phyloP scores from a whole-genome alignment of 2,329 filamentous ascomycete species.

The Cladophialophora chaetospira region DNA sequence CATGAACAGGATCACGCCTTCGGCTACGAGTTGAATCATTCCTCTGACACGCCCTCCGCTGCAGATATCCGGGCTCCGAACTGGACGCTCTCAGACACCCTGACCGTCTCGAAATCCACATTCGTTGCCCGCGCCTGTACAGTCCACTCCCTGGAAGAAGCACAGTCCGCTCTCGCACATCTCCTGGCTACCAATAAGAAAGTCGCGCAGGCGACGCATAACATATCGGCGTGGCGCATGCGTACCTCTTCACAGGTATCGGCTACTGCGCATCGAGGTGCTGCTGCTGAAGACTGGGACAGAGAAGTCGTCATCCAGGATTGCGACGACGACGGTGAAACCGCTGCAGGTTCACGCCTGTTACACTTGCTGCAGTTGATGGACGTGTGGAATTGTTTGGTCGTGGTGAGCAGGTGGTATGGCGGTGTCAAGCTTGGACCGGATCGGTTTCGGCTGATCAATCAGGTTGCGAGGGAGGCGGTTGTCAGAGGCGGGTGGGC shows the following conservation, averaged over 20 bases:
- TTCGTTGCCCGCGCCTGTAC: constrained; percentile 69
- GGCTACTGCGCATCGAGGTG: not conserved
- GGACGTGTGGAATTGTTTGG: constrained; percentile 89
- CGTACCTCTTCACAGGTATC: not conserved
- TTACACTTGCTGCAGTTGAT: constrained; percentile 92
- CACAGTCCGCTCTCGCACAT: constrained; percentile 69
- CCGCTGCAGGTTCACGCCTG: constrained; percentile 81
- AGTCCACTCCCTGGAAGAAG: constrained; percentile 71
- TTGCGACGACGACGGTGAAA: constrained; percentile 94
- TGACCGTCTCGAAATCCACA: constrained; percentile 81
- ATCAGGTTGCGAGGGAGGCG: constrained; percentile 79
- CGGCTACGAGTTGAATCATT: not conserved
- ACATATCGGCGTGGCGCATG: constrained; percentile 93
- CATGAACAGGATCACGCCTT: not conserved
- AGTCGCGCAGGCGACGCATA: constrained; percentile 84
- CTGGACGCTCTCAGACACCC: constrained; percentile 74
- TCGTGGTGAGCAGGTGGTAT: constrained; percentile 94
- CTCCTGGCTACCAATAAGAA: constrained; percentile 81
- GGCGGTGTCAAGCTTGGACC: constrained; percentile 88
- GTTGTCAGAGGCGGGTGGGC: constrained; percentile 75
- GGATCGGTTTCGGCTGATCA: constrained; percentile 87
- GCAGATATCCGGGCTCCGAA: constrained; percentile 49
- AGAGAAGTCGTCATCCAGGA: constrained; percentile 68
- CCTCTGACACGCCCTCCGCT: not conserved
- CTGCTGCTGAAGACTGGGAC: not conserved